Evolutionary conservation across 352 stramenopile genomes (phyloP).

Genomic region (Thraustochytrium sp.): DNA sequence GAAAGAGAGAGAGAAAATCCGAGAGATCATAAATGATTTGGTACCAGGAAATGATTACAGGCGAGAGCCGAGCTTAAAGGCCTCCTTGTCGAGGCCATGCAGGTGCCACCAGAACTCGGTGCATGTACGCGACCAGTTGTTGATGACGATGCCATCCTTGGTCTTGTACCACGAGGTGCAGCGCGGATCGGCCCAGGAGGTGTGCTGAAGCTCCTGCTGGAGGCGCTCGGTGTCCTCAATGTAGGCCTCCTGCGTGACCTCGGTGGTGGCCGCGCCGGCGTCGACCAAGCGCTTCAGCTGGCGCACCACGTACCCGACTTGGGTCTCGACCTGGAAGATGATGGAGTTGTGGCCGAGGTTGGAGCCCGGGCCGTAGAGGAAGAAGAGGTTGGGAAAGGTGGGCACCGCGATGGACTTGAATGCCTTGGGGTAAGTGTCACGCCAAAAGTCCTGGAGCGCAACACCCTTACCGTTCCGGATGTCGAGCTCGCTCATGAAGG

Average conservation of each 20-base stretch:
- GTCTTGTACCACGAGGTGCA: conserved; percentile 41
- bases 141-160: conserved; percentile 17
- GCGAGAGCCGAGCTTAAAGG: neutral
- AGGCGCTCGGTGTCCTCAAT: neutral
- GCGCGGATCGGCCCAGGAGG: neutral
- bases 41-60: too few relatives aligned
- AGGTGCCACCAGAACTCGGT: conserved; percentile 11
- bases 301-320: conserved; percentile 18
- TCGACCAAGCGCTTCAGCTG: conserved; percentile 19
- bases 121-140: conserved; percentile 43
- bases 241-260: conserved; percentile 3
- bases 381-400: conserved; percentile 41
- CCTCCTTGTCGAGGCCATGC: neutral
- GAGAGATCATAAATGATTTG: too few relatives aligned
- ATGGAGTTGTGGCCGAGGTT: conserved; percentile 37
- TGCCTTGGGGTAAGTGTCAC: neutral
- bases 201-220: conserved; percentile 11
- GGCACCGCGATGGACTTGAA: conserved; percentile 25
- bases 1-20: too few relatives aligned
- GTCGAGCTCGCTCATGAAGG: conserved; percentile 17
- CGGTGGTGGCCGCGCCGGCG: neutral
- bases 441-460: conserved; percentile 8
- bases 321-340: conserved; percentile 42
- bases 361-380: conserved; percentile 36
- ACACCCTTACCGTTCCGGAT: neutral